Evolutionary conservation across 1,284 basidiomycete genomes (phyloP), one percentile per base, ranked within the genome.

Genomic region (Grifola frondosa): DNA sequence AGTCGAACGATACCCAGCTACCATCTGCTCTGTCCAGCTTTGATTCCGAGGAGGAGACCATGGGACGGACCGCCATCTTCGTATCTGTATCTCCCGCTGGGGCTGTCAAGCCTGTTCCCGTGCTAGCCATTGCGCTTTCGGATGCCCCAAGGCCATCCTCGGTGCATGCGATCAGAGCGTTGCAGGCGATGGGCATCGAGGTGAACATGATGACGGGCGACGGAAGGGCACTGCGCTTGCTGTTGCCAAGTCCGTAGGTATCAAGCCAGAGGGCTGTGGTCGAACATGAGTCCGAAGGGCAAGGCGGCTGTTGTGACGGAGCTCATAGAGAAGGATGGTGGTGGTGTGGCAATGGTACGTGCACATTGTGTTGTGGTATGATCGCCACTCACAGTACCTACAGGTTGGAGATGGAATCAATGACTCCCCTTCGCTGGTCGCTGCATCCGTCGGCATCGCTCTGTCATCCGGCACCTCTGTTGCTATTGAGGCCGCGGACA

Each of bases 371-470:
- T n/a, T 7, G 10, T 30, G 17, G 6, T 11, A 8, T 17, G 16
- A 16, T 30, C 20, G 17, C 21, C 5, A 20, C 43, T 22, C 21
- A 50, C 32, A 46, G 49, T 22, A 32, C 40, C 37, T 40, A 29
- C 49, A 94, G 92, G 92, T 99, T 36, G 97, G 97, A 16, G 97
- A 99, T 64, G 97, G 97, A 15, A 97, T 99, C 70, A 99, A 99
- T 65, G 97, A 99, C 64, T 96, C 94, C 1, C 96, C 95, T 1
- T 97, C 96, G 1, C 83, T 99, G 1, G 95, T 96, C 13, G 91
- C 90, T 3, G 91, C 96, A 0, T 91, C 92, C 2, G 88, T 99
- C 23, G 97, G 97, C 19, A 96, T 99, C 50, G 97, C 97, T 0
- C 80, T 99, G 1, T 92, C 91, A 15, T 91, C 91, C 0, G 97